Base-by-base conservation (phyloP, 2,329 filamentous ascomycete genomes). In the Thielaviopsis populi region DNA sequence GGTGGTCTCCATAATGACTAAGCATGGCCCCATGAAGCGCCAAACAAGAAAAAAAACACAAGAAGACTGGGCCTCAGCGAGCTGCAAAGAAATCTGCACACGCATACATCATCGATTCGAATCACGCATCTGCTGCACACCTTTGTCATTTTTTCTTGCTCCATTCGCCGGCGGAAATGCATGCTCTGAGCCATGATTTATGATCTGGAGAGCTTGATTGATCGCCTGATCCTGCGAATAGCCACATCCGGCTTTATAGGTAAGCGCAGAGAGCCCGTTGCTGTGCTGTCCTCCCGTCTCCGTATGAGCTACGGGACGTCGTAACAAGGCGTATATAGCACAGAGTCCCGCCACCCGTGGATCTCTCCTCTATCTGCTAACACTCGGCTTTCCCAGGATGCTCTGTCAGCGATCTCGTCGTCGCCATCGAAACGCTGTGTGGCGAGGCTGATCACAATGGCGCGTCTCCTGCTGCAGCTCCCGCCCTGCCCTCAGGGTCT, bases 191-290 rank as follows among this genome's bases (percentile, higher is more conserved):
- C 43, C 56, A 66, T 66, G 65, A 59, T 59, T 4, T 66, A 62
- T 61, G 65, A 68, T 66, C 59, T 68, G n/a, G 67, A 68, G 30
- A 65, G 63, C 61, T 59, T 65, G 17, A 68, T 68, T 50, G 67
- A 68, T 27, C 59, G 58, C 22, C 33, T 68, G 48, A 63, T 68
- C 53, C 19, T 68, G 46, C 62, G 62, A n/a, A 66, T 68, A 24
- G 66, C 67, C 22, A 67, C 65, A 13, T 65, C 63, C 37, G 67
- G 67, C 11, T 66, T 64, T 43, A 41, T 62, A 50, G 67, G 67
- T 67, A n/a, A 62, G 67, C 60, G 46, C 15, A 17, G 15, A 46
- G 15, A 6, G 41, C n/a, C n/a, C n/a, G n/a, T n/a, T n/a, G n/a
- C n/a, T n/a, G n/a, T n/a, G n/a, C 3, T 3, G 17, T 11, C 17